Percentiles rank a stretch among this genome's conserved stretches.
phyloP scores from a whole-genome alignment of 192 early-diverging fungal species.

The Spizellomyces punctatus region DNA sequence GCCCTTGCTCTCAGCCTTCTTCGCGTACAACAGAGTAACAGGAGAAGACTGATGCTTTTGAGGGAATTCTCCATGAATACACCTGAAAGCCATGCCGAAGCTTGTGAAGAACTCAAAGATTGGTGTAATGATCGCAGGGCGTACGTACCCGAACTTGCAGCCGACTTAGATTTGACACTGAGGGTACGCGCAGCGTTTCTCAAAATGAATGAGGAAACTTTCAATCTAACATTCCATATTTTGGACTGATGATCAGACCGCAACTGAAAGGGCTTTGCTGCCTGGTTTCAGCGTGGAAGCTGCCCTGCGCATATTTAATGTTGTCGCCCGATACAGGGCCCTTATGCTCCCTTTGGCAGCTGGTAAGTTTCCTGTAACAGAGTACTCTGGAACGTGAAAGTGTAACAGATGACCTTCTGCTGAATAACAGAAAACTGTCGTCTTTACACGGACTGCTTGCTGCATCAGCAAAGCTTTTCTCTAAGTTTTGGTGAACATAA shows the following conservation, averaged over 20 bases:
- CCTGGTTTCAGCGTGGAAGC: conserved; percentile 7
- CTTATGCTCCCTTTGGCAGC: conserved; percentile 26
- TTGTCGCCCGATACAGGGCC: conserved; percentile 3
- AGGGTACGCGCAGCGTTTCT: conserved; percentile 5
- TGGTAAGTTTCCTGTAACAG: conserved; percentile 5
- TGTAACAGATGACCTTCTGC: not conserved
- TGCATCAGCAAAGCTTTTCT: conserved; percentile 2
- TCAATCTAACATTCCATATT: not conserved
- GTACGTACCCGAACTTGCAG: conserved; percentile 26
- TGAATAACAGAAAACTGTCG: conserved; percentile 17
- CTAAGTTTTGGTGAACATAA: not conserved
- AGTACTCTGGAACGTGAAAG: not conserved
- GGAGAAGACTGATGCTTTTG: conserved; percentile 12
- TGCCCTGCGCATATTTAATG: conserved; percentile 22
- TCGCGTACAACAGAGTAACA: conserved; percentile 21
- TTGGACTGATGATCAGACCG: conserved; percentile 8
- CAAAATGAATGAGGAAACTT: not conserved
- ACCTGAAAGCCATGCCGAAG: conserved; percentile 23
- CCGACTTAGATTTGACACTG: conserved; percentile 30
- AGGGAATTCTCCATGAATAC: conserved; percentile 18
- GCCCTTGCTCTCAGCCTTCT: conserved; percentile 1
- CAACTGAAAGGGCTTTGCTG: conserved; percentile 13
- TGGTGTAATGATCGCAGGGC: conserved; percentile 39
- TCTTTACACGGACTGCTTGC: conserved; percentile 12
- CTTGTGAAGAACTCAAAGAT: conserved; percentile 25